Base-by-base conservation (phyloP, 1,284 basidiomycete species). In the Sphagnurus paluster region DNA sequence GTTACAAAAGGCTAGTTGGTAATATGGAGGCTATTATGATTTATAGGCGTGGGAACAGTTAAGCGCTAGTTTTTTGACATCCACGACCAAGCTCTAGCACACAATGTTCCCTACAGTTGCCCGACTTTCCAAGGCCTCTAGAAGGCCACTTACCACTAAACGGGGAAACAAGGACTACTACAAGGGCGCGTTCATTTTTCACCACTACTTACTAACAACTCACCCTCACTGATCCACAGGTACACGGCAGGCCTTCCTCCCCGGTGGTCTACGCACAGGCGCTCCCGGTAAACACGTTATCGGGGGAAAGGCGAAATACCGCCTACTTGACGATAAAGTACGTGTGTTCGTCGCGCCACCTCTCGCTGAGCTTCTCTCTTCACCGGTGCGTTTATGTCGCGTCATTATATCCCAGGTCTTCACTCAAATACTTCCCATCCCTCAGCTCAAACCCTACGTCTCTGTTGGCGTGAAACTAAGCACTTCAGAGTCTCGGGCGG, bases 81-180 rank as follows among this genome's bases (percentile, higher is more conserved):
- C 30, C 6, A 14, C 32, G 23, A 30, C 21, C 37, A 29, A 38
- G 39, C 37, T 20, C 16, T 23, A n/a, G 11, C 6, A 13, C 48
- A 24, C 30, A 33, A 90, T 90, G 86, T 78, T 82, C 58, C 77
- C 87, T 4, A 87, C 88, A 20, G 61, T 78, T 13, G 77, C 71
- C 21, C 71, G 82, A 50, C 69, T 85, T 5, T 87, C 84, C 25
- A 90, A 90, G 68, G 93, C 93, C 20, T 90, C 87, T 2, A 75
- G 93, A 45, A 71, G 82, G 20, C 79, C 91, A 4, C 74, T 96
- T 39, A 93, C 86, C 0, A 75, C 88, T 0, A 96, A 96, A 66
- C 71, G 84, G 41, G 93, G 80, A 14, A 95, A 94, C 72, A 96
- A 95, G 60, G 91, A 96, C 65, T 96, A 77, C 63, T 96, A 95